Evolutionary conservation across 768 basidiomycete species (phyloP), one percentile per base, ranked within the genome.

Genomic region (Kwoniella dejecticola): DNA sequence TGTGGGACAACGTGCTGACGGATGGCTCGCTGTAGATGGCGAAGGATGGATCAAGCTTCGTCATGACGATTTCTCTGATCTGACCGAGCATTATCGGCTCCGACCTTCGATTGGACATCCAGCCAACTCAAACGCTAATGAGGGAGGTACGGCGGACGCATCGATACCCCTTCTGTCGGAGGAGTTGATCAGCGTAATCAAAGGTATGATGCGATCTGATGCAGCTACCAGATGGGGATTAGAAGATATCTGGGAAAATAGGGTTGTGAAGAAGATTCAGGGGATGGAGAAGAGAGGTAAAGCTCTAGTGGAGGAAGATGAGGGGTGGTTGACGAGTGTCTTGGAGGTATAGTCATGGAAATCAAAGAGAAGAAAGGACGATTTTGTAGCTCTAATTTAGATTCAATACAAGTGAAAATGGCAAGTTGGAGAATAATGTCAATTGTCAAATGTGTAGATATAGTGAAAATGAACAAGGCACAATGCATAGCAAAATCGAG

Each of bases 31-130:
- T 38, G 31, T 75, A 93, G 92, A 83, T 54, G 95, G 95, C 27
- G 89, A 91, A 53, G 85, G 88, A 1, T 99, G 96, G 96, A 91
- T 95, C 72, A 87, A 89, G 71, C 84, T 98, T 41, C 89, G 96
- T 49, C 85, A 85, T 63, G 89, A 96, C 75, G 90, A 98, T 81
- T 93, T 96, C 75, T 85, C 87, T 55, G 91, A 75, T 29, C 36
- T 72, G 3, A 30, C 10, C 19, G 74, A 75, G 45, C 74, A 75
- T 57, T 72, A 72, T 56, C 19, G 33, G 29, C 23, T 38, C 17
- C 31, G 60, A 1, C 27, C 24, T 19, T 21, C 21, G 2, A 38
- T 31, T n/a, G 36, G 8, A 19, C 27, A 2, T 27, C 17, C 11
- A 17, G 11, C 0, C 24, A 54, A 11, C 21, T 55, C 42, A n/a